phyloP scores from a whole-genome alignment of 495 filamentous ascomycete genomes.

The Hypoxylon cercidicola region DNA sequence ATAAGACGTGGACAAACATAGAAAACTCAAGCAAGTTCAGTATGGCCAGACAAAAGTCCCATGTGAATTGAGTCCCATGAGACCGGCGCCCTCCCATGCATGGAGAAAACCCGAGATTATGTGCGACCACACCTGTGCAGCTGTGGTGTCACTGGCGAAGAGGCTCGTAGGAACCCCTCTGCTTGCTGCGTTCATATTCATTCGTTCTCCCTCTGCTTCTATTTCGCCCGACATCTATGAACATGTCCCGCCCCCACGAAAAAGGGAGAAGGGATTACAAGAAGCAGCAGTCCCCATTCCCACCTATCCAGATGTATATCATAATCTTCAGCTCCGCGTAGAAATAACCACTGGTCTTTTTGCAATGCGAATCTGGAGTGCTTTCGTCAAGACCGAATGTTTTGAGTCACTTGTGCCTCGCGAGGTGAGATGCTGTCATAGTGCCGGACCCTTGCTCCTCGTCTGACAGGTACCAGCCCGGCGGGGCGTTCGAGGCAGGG shows the following conservation, averaged over 20 bases:
- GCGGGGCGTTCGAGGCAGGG: conserved; percentile 15
- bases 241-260: too few species aligned
- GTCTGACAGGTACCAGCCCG: conserved; percentile 26
- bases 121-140: conserved; percentile 28
- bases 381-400: neutral
- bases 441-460: conserved; percentile 14
- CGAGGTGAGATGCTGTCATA: conserved; percentile 14
- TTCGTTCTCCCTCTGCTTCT: neutral
- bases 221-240: neutral
- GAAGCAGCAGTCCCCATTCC: too few species aligned
- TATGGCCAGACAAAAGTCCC: conserved; percentile 12
- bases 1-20: neutral
- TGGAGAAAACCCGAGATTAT: neutral
- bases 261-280: too few species aligned
- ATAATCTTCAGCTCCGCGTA: too few species aligned
- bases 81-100: conserved; percentile 6
- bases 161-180: neutral
- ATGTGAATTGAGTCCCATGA: conserved; percentile 28
- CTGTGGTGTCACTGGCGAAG: neutral
- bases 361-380: neutral
- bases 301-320: too few species aligned
- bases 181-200: neutral
- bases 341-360: too few species aligned
- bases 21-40: conserved; percentile 6
- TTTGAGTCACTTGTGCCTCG: conserved; percentile 23